Evolutionary conservation across 352 stramenopile genomes (phyloP), one percentile per base, ranked within the genome.

Genomic region (Phytopythium aichiense): DNA sequence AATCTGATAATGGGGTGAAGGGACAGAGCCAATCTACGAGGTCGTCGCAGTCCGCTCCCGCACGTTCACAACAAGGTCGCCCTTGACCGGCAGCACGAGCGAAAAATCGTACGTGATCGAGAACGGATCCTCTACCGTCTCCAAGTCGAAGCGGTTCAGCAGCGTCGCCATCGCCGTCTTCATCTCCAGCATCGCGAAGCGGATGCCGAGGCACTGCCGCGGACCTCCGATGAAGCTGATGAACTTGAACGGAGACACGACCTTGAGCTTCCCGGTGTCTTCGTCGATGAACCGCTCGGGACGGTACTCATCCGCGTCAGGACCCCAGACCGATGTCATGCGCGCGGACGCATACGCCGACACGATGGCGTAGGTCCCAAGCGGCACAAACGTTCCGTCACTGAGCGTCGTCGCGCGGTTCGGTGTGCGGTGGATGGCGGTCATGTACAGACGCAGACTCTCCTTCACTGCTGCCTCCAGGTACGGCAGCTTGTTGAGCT

Each of bases 141-240:
- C 54, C 60, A 89, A 52, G 38, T 87, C 72, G 70, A 89, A 88
- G 30, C 64, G 65, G 28, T 69, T 70, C 7, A 92, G 53, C 20
- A 92, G 56, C 31, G 63, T 74, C 16, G 80, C 77, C 25, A 77
- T 67, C 45, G 78, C 66, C 4, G 88, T 66, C 52, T 90, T 89
- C 70, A 89, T 86, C 71, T 92, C 78, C n/a, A 92, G 38, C 68
- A 92, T 83, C 6, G 80, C 77, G 30, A 92, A 72, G 31, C 61
- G 72, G 48, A 76, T 74, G 42, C 87, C 87, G 7, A 94, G 65
- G 54, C 87, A 96, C 42, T 71, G 77, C 48, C 83, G 82, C 11
- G 68, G 79, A 0, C 87, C 87, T 6, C 72, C 80, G 33, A 87
- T 77, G 67, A 96, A 95, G 12, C 73, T 72, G 15, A 74, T 78